phyloP scores from a whole-genome alignment of 352 stramenopile genomes.

The Phytophthora ohioensis region DNA sequence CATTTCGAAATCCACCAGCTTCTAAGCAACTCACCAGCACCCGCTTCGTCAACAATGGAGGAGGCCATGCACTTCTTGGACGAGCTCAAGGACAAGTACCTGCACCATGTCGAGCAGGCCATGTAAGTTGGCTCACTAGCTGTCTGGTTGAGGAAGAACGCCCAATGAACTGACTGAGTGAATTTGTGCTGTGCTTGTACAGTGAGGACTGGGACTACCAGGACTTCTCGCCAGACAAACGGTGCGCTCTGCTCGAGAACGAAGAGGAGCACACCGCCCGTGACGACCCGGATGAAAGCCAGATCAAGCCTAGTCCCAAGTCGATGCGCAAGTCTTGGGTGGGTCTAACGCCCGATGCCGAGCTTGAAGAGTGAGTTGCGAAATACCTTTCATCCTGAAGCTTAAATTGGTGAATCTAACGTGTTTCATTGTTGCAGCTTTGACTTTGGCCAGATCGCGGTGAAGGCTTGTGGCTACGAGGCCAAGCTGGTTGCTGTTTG shows the following conservation, averaged over 20 bases:
- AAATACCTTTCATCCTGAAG: background rate
- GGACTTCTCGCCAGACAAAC: conserved; percentile 72
- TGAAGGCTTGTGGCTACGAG: conserved; percentile 45
- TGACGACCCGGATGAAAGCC: conserved; percentile 49
- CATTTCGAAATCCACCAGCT: conserved; percentile 34
- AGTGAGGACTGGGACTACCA: conserved; percentile 83
- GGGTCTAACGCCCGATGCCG: conserved; percentile 55
- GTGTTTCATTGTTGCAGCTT: conserved; percentile 27
- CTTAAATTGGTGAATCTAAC: background rate
- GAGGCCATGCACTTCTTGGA: conserved; percentile 56
- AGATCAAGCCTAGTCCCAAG: conserved; percentile 44
- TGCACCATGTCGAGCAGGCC: conserved; percentile 62
- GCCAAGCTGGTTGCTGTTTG: conserved; percentile 58
- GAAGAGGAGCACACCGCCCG: conserved; percentile 50
- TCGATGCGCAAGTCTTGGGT: conserved; percentile 46
- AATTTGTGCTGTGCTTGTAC: background rate
- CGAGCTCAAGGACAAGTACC: conserved; percentile 69
- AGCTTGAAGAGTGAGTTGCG: conserved; percentile 55
- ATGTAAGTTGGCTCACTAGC: conserved; percentile 43
- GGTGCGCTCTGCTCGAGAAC: conserved; percentile 64
- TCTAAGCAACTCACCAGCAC: conserved; percentile 12
- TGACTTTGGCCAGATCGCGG: conserved; percentile 26
- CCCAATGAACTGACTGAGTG: background rate
- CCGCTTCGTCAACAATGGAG: conserved; percentile 33
- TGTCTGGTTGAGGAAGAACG: too few relatives aligned